Evolutionary conservation across 75 land plant genomes (phyloP).

Genomic region (Azolla pinnata): DNA sequence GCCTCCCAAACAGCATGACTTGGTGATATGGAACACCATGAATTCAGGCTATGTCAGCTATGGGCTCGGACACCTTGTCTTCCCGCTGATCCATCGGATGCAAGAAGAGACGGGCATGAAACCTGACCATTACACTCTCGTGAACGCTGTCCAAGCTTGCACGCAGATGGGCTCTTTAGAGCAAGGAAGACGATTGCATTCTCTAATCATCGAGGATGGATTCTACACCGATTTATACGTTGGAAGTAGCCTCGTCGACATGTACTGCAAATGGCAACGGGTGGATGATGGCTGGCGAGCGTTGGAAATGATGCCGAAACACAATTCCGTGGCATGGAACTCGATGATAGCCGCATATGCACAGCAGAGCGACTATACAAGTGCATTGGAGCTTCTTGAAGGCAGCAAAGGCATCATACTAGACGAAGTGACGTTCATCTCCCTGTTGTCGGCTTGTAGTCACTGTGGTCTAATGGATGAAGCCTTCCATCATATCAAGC

Average conservation of each 20-base stretch:
- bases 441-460: constrained; percentile 8
- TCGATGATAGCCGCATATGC: constrained; percentile 30
- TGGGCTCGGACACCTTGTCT: not conserved
- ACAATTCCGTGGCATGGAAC: constrained; percentile 32
- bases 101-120: constrained; percentile 9
- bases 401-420: not conserved
- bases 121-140: constrained; percentile 27
- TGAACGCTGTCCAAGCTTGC: constrained; percentile 20
- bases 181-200: constrained; percentile 27
- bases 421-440: constrained; percentile 6
- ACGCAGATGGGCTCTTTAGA: constrained; percentile 11
- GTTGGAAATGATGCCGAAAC: constrained; percentile 24
- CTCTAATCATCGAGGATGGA: constrained; percentile 19
- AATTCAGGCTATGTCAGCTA: not conserved
- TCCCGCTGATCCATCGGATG: constrained; percentile 1
- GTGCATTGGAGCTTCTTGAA: constrained; percentile 16
- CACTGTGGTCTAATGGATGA: constrained; percentile 11
- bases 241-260: constrained; percentile 24
- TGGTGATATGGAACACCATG: not conserved
- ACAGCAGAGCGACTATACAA: constrained; percentile 16
- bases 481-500: not conserved
- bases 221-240: constrained; percentile 17
- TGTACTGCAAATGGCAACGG: constrained; percentile 23
- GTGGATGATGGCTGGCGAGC: constrained; percentile 18
- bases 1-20: not conserved